Evolutionary conservation across 2,329 filamentous ascomycete genomes (phyloP).

Genomic region (Colletotrichum sp.): DNA sequence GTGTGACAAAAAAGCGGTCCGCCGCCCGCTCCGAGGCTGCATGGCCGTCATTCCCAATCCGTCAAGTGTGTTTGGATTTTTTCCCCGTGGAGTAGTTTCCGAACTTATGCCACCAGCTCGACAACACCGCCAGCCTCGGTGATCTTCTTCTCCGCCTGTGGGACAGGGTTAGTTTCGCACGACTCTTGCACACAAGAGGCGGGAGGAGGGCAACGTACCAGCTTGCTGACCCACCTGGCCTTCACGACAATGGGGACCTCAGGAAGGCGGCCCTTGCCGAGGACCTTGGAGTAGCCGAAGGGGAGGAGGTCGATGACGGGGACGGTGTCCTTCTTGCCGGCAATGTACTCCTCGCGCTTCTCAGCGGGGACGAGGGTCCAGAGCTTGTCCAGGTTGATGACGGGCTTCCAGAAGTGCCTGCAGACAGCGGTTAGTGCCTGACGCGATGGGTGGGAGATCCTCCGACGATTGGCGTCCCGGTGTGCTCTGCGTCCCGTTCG

Average conservation of each 20-base stretch:
- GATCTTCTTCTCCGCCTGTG: conserved; percentile 91
- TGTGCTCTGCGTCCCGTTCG: background rate
- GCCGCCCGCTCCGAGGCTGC: conserved; percentile 14
- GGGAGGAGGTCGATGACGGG: conserved; percentile 97
- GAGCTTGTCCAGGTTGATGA: conserved; percentile 99
- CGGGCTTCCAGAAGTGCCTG: conserved; percentile 95
- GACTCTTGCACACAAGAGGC: background rate
- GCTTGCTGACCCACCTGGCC: conserved; percentile 92
- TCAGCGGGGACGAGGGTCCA: conserved; percentile 94
- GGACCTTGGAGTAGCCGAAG: conserved; percentile 97
- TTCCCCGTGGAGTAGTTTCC: background rate
- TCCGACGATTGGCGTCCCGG: background rate
- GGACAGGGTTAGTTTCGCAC: background rate
- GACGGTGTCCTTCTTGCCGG: conserved; percentile 86
- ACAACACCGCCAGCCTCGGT: conserved; percentile 95
- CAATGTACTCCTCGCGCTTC: conserved; percentile 90
- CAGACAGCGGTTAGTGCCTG: background rate
- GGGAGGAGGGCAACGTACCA: conserved; percentile 39
- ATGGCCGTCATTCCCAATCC: conserved; percentile 17
- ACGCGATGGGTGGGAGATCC: background rate
- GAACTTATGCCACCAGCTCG: conserved; percentile 83
- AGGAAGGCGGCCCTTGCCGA: conserved; percentile 97
- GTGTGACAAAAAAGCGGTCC: conserved; percentile 18
- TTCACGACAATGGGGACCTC: conserved; percentile 93
- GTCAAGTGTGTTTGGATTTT: background rate